Base-by-base conservation (phyloP, 345 rosid species). In the Barbarea vulgaris region DNA sequence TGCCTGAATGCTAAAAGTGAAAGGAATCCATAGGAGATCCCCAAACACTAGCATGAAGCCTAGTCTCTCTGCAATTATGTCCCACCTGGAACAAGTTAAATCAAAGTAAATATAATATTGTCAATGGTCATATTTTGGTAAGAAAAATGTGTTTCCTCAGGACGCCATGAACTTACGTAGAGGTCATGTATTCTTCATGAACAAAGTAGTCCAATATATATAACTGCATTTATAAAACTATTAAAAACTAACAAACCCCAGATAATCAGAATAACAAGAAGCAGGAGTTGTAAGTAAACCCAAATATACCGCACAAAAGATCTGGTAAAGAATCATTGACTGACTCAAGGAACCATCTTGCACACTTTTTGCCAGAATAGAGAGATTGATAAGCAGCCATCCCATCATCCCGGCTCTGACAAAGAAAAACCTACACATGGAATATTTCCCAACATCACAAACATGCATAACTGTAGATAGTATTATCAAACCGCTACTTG, bases 401-500 rank as follows among this genome's bases (percentile, higher is more conserved):
- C 97, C 97, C 97, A 91, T 89, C 97, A 93, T 93, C 69, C 97
- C 98, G 30, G 96, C 97, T 87, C 93, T 85, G 54, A 93, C 98
- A 81, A 89, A 91, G 87, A 91, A 88, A 85, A 93, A 89, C 75
- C 97, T 91, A 76, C 64, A 72, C 70, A 71, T 60, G 48, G 72
- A 80, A 61, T 39, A 36, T 44, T 9, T 41, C 25, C 15, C 58
- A 42, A 41, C 25, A 54, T 70, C 33, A 66, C 4, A 44, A 53
- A 22, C 18, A 67, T 19, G 19, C 57, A 37, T 27, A 63, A 63
- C 41, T 31, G 1, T 24, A 21, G 13, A 51, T 39, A 2, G 15
- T 9, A 48, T 27, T 1, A 41, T 13, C 34, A 59, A 58, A 59
- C 21, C 7, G 10, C 61, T 34, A 67, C 19, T 67, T 7, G 2